Percentiles rank a stretch among this genome's conserved stretches.
These are phyloP conservation scores for Fusarium sacchari DNA, from an alignment of 2,329 filamentous ascomycete species.

Conservation along the genomic window DNA sequence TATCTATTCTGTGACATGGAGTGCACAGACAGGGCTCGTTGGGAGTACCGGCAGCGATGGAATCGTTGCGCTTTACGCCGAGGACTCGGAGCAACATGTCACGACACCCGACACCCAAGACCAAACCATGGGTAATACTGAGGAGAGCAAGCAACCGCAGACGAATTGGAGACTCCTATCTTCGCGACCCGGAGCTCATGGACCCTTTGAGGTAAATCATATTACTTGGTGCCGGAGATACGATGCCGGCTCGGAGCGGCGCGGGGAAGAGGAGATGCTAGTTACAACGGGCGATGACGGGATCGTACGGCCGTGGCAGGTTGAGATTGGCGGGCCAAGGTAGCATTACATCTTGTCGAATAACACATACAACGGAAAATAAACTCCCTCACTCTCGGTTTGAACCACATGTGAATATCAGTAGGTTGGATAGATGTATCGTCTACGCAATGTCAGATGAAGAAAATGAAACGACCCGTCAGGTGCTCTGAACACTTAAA, in stretches of 20 bases:
- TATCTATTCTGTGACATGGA: constrained; percentile 89
- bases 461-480: background rate
- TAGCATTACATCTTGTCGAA: constrained; percentile 11
- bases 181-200: constrained; percentile 79
- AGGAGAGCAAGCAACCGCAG: constrained; percentile 9
- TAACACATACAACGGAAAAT: constrained; percentile 4
- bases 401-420: background rate
- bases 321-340: constrained; percentile 48
- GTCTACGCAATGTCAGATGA: background rate
- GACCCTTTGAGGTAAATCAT: constrained; percentile 94
- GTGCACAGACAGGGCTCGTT: constrained; percentile 76
- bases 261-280: constrained; percentile 79
- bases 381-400: background rate
- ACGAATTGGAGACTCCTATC: constrained; percentile 77
- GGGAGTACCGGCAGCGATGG: constrained; percentile 94
- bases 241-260: constrained; percentile 69
- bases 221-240: constrained; percentile 85
- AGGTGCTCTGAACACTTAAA: constrained; percentile 21
- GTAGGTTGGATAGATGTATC: background rate
- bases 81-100: constrained; percentile 10
- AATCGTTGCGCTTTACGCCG: constrained; percentile 75
- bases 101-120: constrained; percentile 39
- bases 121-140: constrained; percentile 39
- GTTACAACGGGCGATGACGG: constrained; percentile 95
- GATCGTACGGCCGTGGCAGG: constrained; percentile 82